A percentile compares a stretch with the other conserved stretches of the same genome.
phyloP scores from a whole-genome alignment of 2,329 filamentous ascomycete genomes.

The Nannizzia gypsea region DNA sequence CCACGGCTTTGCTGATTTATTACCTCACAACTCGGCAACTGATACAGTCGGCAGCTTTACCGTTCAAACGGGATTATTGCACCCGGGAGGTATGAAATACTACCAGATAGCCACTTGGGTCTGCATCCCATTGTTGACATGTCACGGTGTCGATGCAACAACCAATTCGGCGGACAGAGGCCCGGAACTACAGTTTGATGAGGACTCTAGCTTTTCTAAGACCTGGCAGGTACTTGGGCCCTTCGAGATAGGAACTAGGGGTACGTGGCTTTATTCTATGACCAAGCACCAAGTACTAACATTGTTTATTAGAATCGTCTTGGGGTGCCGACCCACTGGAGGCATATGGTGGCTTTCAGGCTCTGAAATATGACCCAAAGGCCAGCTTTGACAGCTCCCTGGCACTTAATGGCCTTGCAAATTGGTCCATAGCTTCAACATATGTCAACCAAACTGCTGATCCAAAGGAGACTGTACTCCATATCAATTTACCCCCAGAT shows the following conservation, averaged over 20 bases:
- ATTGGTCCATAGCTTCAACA: constrained; percentile 36
- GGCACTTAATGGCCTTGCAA: constrained; percentile 38
- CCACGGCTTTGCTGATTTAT: neutral
- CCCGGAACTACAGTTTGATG: neutral
- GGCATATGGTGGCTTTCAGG: constrained; percentile 40
- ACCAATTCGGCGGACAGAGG: neutral
- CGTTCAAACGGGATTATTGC: neutral
- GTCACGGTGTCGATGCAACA: neutral
- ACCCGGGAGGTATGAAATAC: neutral
- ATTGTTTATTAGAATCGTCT: constrained; percentile 36
- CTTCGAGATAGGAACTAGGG: constrained; percentile 48
- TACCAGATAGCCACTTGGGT: neutral
- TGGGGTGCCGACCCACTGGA: constrained; percentile 51
- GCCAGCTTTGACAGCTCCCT: constrained; percentile 41
- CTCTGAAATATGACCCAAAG: constrained; percentile 32
- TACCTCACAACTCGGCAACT: neutral
- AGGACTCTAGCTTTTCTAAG: constrained; percentile 16
- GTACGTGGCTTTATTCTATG: constrained; percentile 25
- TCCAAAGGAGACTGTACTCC: constrained; percentile 30
- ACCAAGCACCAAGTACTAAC: neutral
- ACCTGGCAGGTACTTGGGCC: constrained; percentile 45
- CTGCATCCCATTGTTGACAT: constrained; percentile 4
- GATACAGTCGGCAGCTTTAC: neutral
- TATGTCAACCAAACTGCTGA: constrained; percentile 18
- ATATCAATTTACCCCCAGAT: constrained; percentile 39